Conservation (phyloP, 2,329 filamentous ascomycete genomes). For the Fusarium protoensiforme region DNA sequence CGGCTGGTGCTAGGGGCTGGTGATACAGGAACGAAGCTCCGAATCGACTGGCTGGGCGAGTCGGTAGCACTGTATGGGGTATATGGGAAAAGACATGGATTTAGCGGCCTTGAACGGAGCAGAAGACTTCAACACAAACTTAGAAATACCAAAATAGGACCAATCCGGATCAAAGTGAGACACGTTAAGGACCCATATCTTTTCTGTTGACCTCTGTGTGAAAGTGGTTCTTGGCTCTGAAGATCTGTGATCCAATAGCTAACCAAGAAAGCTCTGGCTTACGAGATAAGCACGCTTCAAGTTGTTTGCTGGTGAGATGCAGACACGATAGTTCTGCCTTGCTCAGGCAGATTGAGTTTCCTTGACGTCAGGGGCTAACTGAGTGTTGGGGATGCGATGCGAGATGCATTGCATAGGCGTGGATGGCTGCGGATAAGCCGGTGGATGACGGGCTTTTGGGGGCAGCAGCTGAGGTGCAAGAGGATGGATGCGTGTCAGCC, state of each 20-base stretch:
- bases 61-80: conserved; percentile 37
- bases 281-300: conserved; percentile 17
- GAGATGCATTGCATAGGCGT: conserved; percentile 18
- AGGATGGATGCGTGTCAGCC: background rate
- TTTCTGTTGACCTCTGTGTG: conserved; percentile 11
- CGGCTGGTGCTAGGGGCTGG: conserved; percentile 29
- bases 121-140: conserved; percentile 31
- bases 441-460: conserved; percentile 12
- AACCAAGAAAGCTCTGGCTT: background rate
- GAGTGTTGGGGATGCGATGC: conserved; percentile 37
- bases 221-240: background rate
- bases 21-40: conserved; percentile 2
- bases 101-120: conserved; percentile 15
- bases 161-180: conserved; percentile 22
- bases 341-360: background rate
- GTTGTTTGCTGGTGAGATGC: conserved; percentile 25
- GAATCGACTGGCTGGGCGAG: conserved; percentile 28
- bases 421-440: conserved; percentile 3
- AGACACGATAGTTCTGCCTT: background rate
- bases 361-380: conserved; percentile 32
- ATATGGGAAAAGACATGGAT: conserved; percentile 33
- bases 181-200: conserved; percentile 7
- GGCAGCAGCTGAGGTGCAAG: background rate
- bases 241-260: background rate
- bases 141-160: conserved; percentile 33